Evolutionary conservation across 2,329 filamentous ascomycete genomes (phyloP), one percentile per base, ranked within the genome.

Genomic region (Aureobasidium leucospermi): DNA sequence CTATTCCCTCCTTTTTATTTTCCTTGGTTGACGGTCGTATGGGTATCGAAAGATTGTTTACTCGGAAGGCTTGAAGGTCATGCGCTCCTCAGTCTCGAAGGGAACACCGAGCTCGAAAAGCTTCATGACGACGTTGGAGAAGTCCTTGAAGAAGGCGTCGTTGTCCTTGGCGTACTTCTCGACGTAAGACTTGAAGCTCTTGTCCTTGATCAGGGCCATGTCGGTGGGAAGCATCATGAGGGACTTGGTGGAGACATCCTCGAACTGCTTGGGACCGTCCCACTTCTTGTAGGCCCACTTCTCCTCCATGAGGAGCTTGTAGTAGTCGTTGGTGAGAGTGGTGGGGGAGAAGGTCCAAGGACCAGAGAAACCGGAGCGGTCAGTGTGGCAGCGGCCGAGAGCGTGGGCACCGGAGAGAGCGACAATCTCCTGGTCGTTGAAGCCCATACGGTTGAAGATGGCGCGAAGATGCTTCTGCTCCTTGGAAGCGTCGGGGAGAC

Each of bases 221-320:
- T 99, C 93, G 65, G 90, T 88, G 57, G 94, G 94, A 74, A 99
- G 80, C 93, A 99, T 97, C 94, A 99, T 97, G 68, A 97, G 79
- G 43, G 82, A 81, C 83, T 96, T 92, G 69, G 87, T 90, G 70
- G 80, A 84, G 78, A 89, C 88, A 78, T 97, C 92, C 78, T 96
- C 86, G 73, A 87, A 93, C 82, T 95, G 92, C 76, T 86, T 85
- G 65, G 91, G 91, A 31, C 94, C 93, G 68, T 92, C 55, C 93
- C 90, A 96, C 82, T 92, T 93, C 78, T 84, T 87, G 81, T 84
- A 89, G 71, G 84, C 79, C 94, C 93, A 97, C 82, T 96, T 95
- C 85, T 96, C 90, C 63, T 91, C 83, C 36, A 96, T 70, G 49
- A 99, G 81, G 15, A 97, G 84, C 67, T 85, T 87, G 85, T 84